phyloP scores from a whole-genome alignment of 768 basidiomycete genomes.

The Russula sp. region DNA sequence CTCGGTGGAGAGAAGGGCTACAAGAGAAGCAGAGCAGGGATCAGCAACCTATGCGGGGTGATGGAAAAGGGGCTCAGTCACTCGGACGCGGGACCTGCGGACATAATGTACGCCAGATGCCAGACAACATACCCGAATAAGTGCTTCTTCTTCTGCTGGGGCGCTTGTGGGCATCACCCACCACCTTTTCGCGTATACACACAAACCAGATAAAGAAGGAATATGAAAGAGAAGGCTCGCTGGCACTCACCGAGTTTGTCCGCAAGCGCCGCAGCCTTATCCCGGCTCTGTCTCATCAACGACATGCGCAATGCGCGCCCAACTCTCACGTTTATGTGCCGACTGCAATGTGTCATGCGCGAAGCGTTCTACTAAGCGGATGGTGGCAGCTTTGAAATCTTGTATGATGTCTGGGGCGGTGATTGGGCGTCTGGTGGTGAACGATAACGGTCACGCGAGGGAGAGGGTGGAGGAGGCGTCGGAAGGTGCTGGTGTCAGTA shows the following conservation, averaged over 20 bases:
- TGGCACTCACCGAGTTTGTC: slow-evolving; percentile 64
- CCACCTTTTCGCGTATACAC: not conserved
- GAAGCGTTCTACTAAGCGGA: slow-evolving; percentile 65
- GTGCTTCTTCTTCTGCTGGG: not conserved
- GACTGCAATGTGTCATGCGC: slow-evolving; percentile 43
- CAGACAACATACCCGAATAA: not conserved
- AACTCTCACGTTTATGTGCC: slow-evolving; percentile 56
- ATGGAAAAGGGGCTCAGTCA: too few relatives aligned
- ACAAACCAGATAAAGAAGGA: not conserved
- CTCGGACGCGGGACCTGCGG: too few relatives aligned
- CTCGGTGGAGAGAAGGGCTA: slow-evolving; percentile 62
- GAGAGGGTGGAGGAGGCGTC: slow-evolving; percentile 37
- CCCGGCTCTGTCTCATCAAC: slow-evolving; percentile 67
- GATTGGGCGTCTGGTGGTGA: slow-evolving; percentile 39
- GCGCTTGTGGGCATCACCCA: too few relatives aligned
- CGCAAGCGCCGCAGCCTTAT: slow-evolving; percentile 62
- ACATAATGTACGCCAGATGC: too few relatives aligned
- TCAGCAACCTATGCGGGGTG: not conserved
- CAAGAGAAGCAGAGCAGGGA: not conserved
- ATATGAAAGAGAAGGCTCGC: not conserved
- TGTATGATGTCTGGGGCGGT: slow-evolving; percentile 54
- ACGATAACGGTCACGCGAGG: slow-evolving; percentile 32
- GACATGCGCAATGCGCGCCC: slow-evolving; percentile 65
- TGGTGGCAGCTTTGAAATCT: slow-evolving; percentile 65
- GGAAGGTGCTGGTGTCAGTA: slow-evolving; percentile 28